A percentile compares a stretch with the other conserved stretches of the same genome.
Conservation (phyloP, 805 yeast genomes). For the Lipomyces oligophaga region DNA sequence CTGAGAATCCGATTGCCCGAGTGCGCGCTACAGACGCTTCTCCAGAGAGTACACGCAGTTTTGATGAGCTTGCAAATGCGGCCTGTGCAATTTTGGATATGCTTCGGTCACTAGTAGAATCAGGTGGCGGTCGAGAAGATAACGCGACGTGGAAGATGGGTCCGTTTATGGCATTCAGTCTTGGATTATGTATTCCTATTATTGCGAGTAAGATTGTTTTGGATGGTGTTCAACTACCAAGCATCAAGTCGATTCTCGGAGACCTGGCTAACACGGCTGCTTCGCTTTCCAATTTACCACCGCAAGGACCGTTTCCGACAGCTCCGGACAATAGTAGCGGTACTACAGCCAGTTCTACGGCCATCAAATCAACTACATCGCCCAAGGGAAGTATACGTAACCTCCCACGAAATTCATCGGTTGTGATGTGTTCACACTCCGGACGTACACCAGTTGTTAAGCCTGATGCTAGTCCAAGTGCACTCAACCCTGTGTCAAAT, state of each 20-base stretch:
- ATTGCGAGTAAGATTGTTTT: conserved; percentile 18
- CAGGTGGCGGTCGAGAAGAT: conserved; percentile 20
- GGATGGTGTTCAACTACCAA: conserved; percentile 18
- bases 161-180: conserved; percentile 22
- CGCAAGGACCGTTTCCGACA: too few species aligned
- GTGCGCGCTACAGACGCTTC: conserved; percentile 13
- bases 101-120: conserved; percentile 12
- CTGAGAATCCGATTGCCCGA: conserved; percentile 18
- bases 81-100: conserved; percentile 9
- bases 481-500: too few species aligned
- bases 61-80: conserved; percentile 11
- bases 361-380: too few species aligned
- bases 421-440: too few species aligned
- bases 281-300: background rate
- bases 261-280: conserved; percentile 5
- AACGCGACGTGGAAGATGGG: conserved; percentile 12
- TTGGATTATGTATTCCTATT: conserved; percentile 16
- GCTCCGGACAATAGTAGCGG: too few species aligned
- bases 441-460: too few species aligned
- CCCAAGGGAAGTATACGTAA: too few species aligned
- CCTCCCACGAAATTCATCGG: too few species aligned
- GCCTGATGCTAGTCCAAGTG: too few species aligned
- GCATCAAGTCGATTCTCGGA: conserved; percentile 15
- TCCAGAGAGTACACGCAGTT: conserved; percentile 7
- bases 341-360: background rate